Base-by-base conservation (phyloP, 192 early-diverging fungal genomes). In the Glomus cerebriforme region DNA sequence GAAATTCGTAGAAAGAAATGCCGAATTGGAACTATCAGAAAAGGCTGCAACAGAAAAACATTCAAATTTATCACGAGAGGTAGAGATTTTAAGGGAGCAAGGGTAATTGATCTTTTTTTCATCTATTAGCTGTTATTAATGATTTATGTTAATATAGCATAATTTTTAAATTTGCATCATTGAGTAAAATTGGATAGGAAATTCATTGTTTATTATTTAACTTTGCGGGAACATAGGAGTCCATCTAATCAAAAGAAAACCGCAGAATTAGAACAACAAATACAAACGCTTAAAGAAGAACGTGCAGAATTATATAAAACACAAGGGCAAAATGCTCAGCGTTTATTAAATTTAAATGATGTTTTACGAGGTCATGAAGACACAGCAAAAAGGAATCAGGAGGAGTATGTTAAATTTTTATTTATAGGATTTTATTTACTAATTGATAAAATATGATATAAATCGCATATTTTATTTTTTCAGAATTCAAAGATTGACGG, bases 271-370 rank as follows among this genome's bases (percentile, higher is more conserved):
- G 95, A 96, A 82, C 84, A 86, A 54, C 89, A 95, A 77, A 80
- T 97, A 3, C 80, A 85, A n/a, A 80, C 82, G 31, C 85, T 98
- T 26, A 95, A 97, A 81, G 90, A 95, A 59, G 97, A 99, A 82
- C 92, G 91, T 19, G 87, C 90, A 22, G 92, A 95, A 74, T 87
- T 97, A 80, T 99, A 97, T 87, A 94, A 94, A 79, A 91, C 92
- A 22, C 95, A 97, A 78, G 92, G 92, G 34, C 88, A 88, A n/a
- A 97, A 97, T 84, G 95, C 96, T n/a, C 96, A 97, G 79, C 83
- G 94, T 63, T 79, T 99, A 39, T 82, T 99, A 58, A 91, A 92
- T 73, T 85, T 97, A 78, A 95, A 93, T 80, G 96, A 99, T 81
- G 81, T 91, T 39, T 81, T 92, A 72, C 86, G 94, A 64, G 80